Conservation (phyloP, 192 early-diverging fungal genomes). For the Coemansia javaensis region DNA sequence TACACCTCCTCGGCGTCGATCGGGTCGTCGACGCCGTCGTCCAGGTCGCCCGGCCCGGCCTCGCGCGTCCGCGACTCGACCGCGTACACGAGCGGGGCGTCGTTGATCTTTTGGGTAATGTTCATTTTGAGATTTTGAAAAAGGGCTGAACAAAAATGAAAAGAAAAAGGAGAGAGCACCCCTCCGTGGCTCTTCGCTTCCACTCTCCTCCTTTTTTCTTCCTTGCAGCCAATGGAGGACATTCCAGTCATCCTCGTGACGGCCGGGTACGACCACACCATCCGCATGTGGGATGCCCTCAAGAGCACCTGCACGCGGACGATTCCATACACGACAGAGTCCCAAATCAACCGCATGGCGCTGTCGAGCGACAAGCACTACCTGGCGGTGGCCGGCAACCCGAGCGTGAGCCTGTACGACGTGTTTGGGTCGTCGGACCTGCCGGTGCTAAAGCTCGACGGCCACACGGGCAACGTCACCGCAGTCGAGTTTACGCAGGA, state of each 20-base stretch:
- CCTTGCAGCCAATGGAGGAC: slow-evolving; percentile 29
- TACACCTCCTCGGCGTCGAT: slow-evolving; percentile 90
- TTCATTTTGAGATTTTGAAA: slow-evolving; percentile 20
- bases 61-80: slow-evolving; percentile 43
- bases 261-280: slow-evolving; percentile 50
- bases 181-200: neutral
- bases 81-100: slow-evolving; percentile 78
- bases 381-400: slow-evolving; percentile 48
- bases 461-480: slow-evolving; percentile 49
- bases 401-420: slow-evolving; percentile 46
- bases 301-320: slow-evolving; percentile 49
- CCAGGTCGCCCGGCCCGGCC: slow-evolving; percentile 56
- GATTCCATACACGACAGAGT: slow-evolving; percentile 47
- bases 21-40: slow-evolving; percentile 67
- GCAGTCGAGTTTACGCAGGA: slow-evolving; percentile 47
- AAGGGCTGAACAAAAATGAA: slow-evolving; percentile 4
- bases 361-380: slow-evolving; percentile 49
- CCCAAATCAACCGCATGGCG: slow-evolving; percentile 51
- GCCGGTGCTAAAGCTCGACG: slow-evolving; percentile 42
- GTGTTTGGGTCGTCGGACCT: slow-evolving; percentile 42
- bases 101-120: slow-evolving; percentile 61
- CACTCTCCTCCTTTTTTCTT: neutral
- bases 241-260: slow-evolving; percentile 44
- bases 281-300: slow-evolving; percentile 53
- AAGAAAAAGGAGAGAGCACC: slow-evolving; percentile 3